These are phyloP conservation scores for Malassezia japonica DNA, from an alignment of 1,284 basidiomycete species.

Conservation along the genomic window DNA sequence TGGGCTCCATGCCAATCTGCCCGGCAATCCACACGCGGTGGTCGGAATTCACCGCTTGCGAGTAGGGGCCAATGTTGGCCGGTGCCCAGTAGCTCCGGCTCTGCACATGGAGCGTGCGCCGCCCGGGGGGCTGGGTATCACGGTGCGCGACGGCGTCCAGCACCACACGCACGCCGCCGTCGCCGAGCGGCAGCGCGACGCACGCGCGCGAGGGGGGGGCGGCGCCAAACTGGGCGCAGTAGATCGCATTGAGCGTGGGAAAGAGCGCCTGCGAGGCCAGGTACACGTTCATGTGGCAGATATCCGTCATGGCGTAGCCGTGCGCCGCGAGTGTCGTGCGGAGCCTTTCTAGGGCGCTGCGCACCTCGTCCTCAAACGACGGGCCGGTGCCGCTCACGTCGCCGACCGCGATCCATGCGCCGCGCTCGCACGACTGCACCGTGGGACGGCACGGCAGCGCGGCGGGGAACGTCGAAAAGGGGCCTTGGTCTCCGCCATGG, in stretches of 20 bases:
- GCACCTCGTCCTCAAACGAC: conserved; percentile 2
- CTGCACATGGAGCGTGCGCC: conserved; percentile 76
- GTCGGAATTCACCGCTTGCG: conserved; percentile 74
- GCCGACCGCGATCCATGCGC: conserved; percentile 5
- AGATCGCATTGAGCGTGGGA: conserved; percentile 52
- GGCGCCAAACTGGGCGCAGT: conserved; percentile 70
- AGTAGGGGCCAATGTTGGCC: conserved; percentile 97
- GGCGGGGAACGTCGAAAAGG: no score
- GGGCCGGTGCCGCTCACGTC: background rate
- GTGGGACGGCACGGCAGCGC: background rate
- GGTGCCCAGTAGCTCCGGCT: conserved; percentile 95
- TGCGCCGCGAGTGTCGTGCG: background rate
- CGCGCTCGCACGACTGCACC: background rate
- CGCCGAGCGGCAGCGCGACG: conserved; percentile 57
- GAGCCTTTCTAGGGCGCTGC: conserved; percentile 3
- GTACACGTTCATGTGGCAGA: conserved; percentile 71
- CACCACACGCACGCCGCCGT: background rate
- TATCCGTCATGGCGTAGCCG: conserved; percentile 51
- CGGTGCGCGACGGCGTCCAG: conserved; percentile 10
- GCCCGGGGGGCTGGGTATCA: background rate
- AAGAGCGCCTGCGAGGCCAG: conserved; percentile 54
- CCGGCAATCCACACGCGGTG: conserved; percentile 77
- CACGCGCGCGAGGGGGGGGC: conserved; percentile 89
- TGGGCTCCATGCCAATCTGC: conserved; percentile 81
- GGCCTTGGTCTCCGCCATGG: no score